Evolutionary conservation across 225 moss, liverwort and hornwort species (phyloP).

Genomic region (Takakia lepidozioides): DNA sequence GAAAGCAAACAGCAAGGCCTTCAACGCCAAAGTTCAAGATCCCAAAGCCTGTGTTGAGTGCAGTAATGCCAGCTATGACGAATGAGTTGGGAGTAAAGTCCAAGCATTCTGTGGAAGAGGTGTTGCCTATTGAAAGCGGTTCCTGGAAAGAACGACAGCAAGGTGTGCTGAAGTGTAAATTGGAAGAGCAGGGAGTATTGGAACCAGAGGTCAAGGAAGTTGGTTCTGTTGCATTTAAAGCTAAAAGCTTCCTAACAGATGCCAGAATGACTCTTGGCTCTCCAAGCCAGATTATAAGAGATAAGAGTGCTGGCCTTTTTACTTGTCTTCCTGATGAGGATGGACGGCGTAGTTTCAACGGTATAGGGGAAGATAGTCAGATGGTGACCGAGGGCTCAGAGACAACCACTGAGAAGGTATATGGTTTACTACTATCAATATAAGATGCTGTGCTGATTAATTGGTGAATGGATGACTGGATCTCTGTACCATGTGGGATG

Average conservation of each 20-base stretch:
- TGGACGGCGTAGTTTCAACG: conserved; percentile 6
- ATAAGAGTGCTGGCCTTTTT: conserved; percentile 4
- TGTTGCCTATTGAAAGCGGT: conserved; percentile 3
- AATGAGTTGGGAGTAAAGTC: conserved; percentile 3
- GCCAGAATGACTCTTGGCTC: no score
- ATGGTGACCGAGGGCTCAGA: conserved; percentile 8
- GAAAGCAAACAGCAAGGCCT: conserved; percentile 9
- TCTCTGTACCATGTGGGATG: no score
- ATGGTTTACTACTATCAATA: not conserved
- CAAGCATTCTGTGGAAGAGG: conserved; percentile 6
- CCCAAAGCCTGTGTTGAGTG: conserved; percentile 29
- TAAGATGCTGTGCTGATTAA: not conserved
- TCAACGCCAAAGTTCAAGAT: conserved; percentile 36
- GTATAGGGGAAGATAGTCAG: conserved; percentile 10
- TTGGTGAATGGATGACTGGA: not conserved
- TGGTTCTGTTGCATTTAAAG: not conserved
- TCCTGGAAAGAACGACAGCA: no score
- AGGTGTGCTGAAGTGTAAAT: no score
- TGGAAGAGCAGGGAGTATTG: conserved; percentile 3
- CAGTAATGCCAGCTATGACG: conserved; percentile 6
- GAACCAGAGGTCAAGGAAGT: not conserved
- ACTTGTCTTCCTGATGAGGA: conserved; percentile 5
- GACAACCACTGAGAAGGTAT: conserved; percentile 31
- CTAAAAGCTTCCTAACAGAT: no score
- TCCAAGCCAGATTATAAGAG: not conserved